Base-by-base conservation (phyloP, 257 asterid genomes). In the Nicotiana tabacum region DNA sequence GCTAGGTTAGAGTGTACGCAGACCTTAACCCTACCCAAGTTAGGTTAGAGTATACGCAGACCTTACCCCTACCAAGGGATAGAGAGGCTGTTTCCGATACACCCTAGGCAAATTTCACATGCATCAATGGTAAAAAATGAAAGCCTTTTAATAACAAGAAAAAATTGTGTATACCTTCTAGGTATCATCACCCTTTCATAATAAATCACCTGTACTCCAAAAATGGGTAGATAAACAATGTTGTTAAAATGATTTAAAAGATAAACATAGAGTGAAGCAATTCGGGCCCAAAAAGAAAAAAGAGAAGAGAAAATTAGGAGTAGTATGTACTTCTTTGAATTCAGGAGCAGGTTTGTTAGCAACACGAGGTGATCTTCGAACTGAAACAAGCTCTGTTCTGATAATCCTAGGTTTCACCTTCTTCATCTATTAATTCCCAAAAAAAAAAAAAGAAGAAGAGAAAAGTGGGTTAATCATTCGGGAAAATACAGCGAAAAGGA, bases 351-450 rank as follows among this genome's bases (percentile, higher is more conserved):
- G 77, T 64, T 86, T 91, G 77, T 89, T 87, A 69, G 97, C 86
- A 70, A 94, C 91, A 66, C 98, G 87, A 55, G 69, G 56, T 33
- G 98, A 96, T 84, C 99, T 90, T 90, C 99, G 84, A 0, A 96
- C 97, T 0, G 96, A 89, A 74, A 94, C 96, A n/a, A 94, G 85
- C 91, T 92, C 97, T 57, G 88, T 91, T 68, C 92, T 85, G n/a
- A 87, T 81, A 29, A 86, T 65, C 37, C 97, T 89, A 64, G 99
- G 99, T 79, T 90, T 93, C 13, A 87, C 61, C 81, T 81, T 88
- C 91, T 89, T 94, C 95, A 90, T 88, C 98, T 91, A 80, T 83
- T 6, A 37, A 66, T 86, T 76, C 85, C 62, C 17, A 13, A n/a
- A 70, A 77, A 66, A 48, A 79, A 9, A 5, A 53, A 29, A 72